Percentiles rank a stretch among this genome's conserved stretches.
Conservation (phyloP, 225 moss, liverwort and hornwort genomes). For the Pseudoscleropodium purum region DNA sequence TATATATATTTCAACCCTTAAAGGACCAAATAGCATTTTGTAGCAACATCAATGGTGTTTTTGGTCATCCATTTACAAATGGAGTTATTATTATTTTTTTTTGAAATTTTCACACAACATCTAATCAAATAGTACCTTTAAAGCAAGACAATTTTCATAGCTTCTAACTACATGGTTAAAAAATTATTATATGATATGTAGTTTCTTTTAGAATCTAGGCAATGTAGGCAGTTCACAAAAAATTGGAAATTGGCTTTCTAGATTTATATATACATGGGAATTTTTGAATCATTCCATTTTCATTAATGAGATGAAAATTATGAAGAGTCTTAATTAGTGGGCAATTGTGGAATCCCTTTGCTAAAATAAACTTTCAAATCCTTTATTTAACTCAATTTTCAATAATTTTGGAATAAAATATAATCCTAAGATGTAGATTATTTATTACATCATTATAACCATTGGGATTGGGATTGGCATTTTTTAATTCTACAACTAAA, state of each 20-base stretch:
- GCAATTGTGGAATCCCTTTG: rapidly evolving
- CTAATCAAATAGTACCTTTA: not conserved
- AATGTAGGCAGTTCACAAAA: not conserved
- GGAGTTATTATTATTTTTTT: not conserved
- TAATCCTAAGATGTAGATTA: not conserved
- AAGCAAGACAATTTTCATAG: not conserved
- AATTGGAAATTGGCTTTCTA: not conserved
- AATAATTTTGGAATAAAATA: not conserved
- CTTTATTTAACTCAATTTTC: not conserved
- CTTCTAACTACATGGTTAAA: not conserved
- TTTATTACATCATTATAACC: not conserved
- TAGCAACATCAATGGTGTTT: not conserved
- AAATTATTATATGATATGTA: not conserved
- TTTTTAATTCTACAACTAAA: not conserved
- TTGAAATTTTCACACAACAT: not conserved
- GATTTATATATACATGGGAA: not conserved
- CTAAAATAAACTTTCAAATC: not conserved
- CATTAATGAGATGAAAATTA: not conserved
- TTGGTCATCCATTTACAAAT: not conserved
- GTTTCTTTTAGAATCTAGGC: rapidly evolving
- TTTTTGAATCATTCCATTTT: not conserved
- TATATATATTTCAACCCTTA: no score
- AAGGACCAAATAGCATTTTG: not conserved
- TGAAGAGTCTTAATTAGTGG: not conserved
- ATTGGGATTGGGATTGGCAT: not conserved